A percentile compares a stretch with the other conserved stretches of the same genome.
These are phyloP conservation scores for Croton setiger DNA, from an alignment of 441 rosid species.

Conservation along the genomic window DNA sequence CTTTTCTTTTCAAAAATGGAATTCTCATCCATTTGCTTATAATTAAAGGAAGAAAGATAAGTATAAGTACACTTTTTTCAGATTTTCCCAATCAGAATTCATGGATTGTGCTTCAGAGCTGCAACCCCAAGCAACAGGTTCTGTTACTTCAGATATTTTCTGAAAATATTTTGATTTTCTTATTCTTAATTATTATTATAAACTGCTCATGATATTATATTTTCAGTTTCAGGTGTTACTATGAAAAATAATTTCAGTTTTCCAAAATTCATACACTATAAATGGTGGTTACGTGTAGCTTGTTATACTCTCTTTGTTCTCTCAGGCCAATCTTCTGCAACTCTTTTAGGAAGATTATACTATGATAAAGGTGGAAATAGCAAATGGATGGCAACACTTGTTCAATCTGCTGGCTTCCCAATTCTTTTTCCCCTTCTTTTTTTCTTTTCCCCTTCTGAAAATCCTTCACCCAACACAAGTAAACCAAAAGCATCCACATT, in stretches of 20 bases:
- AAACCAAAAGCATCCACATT: conserved; percentile 26
- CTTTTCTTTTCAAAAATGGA: not conserved
- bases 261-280: conserved; percentile 29
- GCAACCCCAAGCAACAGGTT: conserved; percentile 12
- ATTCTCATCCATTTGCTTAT: not conserved
- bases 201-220: not conserved
- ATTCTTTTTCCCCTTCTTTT: conserved; percentile 38
- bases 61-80: not conserved
- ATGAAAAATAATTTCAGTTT: conserved; percentile 5
- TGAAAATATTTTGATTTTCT: not conserved
- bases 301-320: conserved; percentile 35
- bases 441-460: conserved; percentile 25
- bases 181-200: not conserved
- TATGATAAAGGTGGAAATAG: conserved; percentile 61
- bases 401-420: conserved; percentile 63
- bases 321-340: conserved; percentile 48
- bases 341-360: conserved; percentile 50
- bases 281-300: conserved; percentile 46
- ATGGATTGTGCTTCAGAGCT: conserved; percentile 15
- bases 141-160: not conserved
- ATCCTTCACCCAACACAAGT: conserved; percentile 1
- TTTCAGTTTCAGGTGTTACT: conserved; percentile 20
- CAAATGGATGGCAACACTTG: conserved; percentile 66
- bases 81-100: not conserved
- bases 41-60: not conserved